A percentile compares a stretch with the other conserved stretches of the same genome.
Conservation (phyloP, 2,329 filamentous ascomycete species). For the Colletotrichum tamarilloi region DNA sequence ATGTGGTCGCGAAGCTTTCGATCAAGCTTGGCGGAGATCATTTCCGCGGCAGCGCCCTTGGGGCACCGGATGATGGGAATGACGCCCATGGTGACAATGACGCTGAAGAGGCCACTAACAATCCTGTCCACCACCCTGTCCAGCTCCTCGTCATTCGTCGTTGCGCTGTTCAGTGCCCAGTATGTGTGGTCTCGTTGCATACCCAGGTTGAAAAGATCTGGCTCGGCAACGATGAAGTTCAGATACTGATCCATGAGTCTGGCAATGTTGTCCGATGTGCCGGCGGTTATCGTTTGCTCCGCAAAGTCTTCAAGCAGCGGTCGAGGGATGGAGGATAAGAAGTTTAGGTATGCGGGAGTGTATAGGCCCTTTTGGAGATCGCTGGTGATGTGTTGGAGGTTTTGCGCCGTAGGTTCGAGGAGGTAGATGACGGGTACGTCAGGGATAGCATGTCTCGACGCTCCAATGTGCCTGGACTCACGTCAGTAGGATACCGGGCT, state of each 20-base stretch:
- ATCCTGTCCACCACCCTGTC: conserved; percentile 90
- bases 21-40: conserved; percentile 94
- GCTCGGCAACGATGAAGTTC: conserved; percentile 96
- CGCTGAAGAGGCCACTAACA: conserved; percentile 96
- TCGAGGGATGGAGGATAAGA: conserved; percentile 91
- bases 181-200: conserved; percentile 87
- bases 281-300: conserved; percentile 83
- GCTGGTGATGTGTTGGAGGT: conserved; percentile 83
- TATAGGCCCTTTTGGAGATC: conserved; percentile 92
- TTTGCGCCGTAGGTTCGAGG: conserved; percentile 86
- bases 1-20: conserved; percentile 96
- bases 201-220: conserved; percentile 93
- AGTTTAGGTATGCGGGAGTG: conserved; percentile 95
- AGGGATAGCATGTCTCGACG: conserved; percentile 87
- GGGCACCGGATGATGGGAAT: conserved; percentile 97
- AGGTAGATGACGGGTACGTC: conserved; percentile 97
- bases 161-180: conserved; percentile 94
- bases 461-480: conserved; percentile 76
- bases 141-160: conserved; percentile 89
- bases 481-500: conserved; percentile 39
- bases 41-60: conserved; percentile 90
- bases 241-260: conserved; percentile 97
- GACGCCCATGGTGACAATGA: conserved; percentile 98
- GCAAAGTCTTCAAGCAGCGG: conserved; percentile 96
- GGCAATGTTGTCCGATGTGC: conserved; percentile 88